Conservation (phyloP, 257 asterid species). For the Fraxinus excelsior region DNA sequence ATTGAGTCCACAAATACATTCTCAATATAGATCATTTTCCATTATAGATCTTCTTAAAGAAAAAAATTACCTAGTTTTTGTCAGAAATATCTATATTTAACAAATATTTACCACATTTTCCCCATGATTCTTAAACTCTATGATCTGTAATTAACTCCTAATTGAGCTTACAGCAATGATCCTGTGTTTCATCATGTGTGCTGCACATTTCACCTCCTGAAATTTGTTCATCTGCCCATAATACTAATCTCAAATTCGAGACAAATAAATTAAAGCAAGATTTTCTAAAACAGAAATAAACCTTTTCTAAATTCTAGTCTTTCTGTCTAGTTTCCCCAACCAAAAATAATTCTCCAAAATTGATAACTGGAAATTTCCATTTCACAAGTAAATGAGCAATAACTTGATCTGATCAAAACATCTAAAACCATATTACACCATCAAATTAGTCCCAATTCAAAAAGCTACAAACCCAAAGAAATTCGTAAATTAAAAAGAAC, state of each 20-base stretch:
- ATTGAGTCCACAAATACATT: not conserved
- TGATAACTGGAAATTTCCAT: not conserved
- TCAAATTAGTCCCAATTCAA: not conserved
- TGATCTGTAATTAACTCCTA: too few relatives aligned
- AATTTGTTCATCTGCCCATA: not conserved
- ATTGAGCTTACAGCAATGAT: not conserved
- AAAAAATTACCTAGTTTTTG: too few relatives aligned
- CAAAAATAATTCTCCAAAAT: not conserved
- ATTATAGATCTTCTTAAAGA: too few relatives aligned
- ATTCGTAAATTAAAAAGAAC: not conserved
- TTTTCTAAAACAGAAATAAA: too few relatives aligned
- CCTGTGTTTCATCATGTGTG: not conserved
- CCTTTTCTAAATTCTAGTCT: not conserved
- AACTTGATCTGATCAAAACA: not conserved
- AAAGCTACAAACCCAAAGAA: not conserved
- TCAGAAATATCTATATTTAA: not conserved
- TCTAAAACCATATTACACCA: not conserved
- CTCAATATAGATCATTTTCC: not conserved
- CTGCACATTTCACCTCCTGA: not conserved
- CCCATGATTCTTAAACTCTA: not conserved
- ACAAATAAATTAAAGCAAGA: not conserved
- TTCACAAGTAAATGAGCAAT: not conserved
- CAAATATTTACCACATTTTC: not conserved
- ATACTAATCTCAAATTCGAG: not conserved
- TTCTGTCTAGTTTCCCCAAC: not conserved